Evolutionary conservation across 2,329 filamentous ascomycete genomes (phyloP), one percentile per base, ranked within the genome.

Genomic region (Aureobasidium musti): DNA sequence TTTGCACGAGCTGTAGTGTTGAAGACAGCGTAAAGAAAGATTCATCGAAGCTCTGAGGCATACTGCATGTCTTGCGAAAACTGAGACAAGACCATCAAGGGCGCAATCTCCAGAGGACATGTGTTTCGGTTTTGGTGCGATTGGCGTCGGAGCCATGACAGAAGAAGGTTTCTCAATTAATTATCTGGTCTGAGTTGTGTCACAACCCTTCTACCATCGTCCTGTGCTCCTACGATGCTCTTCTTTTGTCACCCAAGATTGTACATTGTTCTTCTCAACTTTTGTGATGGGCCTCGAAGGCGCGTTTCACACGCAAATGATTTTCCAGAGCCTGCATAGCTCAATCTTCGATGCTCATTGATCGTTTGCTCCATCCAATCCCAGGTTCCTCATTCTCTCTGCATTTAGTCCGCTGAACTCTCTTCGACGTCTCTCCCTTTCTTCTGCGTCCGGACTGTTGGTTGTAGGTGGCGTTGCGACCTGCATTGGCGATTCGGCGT

Each of bases 401-500:
- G 74, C 73, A 57, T 77, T 76, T 71, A 77, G 75, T 37, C 74
- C 73, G 17, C 72, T 71, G 52, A 72, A 77, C 23, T 72, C 69
- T 39, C 67, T 67, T 5, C 68, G 63, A n/a, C 47, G 39, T 67
- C 73, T 73, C 68, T 69, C 39, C 68, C 74, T 69, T 21, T 73
- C 70, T 39, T 73, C 72, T 47, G 74, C 74, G 28, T 77, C 73
- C 8, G 75, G 75, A n/a, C 74, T 76, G 64, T 74, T 74, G 5
- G 75, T 77, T 1, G 75, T 77, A 2, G 76, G 76, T 35, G 77
- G 81, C 11, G 80, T 83, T 4, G 80, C 81, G 26, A 80, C 77
- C 68, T 82, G 81, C 70, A 75, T 75, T 11, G 78, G 77, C 67
- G 47, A 53, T 39, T 64, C 45, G 0, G 14, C 37, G 26, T 53